Conservation (phyloP, 1,284 basidiomycete species). For the Caloboletus firmus region DNA sequence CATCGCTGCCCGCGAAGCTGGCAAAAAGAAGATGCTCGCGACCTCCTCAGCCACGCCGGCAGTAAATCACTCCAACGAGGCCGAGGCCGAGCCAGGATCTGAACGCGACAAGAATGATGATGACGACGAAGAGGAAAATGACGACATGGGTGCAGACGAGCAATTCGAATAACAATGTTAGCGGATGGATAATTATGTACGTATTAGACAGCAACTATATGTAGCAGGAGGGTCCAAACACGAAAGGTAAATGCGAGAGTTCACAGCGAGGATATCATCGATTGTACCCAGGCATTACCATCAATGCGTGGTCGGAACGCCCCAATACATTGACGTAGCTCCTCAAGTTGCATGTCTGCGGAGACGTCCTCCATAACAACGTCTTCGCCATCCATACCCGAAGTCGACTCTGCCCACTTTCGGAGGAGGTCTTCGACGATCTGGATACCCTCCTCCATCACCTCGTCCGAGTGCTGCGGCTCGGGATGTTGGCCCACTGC, state of each 20-base stretch:
- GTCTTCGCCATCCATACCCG: constrained; percentile 49
- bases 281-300: constrained; percentile 64
- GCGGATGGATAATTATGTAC: constrained; percentile 9
- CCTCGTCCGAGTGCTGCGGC: constrained; percentile 55
- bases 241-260: constrained; percentile 1
- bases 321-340: constrained; percentile 65
- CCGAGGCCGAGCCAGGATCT: constrained; percentile 1
- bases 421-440: constrained; percentile 81
- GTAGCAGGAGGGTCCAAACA: background rate
- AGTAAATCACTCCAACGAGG: background rate
- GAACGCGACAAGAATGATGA: constrained; percentile 10
- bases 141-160: constrained; percentile 13
- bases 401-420: constrained; percentile 58
- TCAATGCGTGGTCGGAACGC: constrained; percentile 70
- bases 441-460: constrained; percentile 76
- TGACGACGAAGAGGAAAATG: constrained; percentile 8
- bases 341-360: constrained; percentile 61
- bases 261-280: constrained; percentile 52
- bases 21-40: constrained; percentile 27
- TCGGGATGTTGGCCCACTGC: constrained; percentile 49
- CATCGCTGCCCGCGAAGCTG: constrained; percentile 45
- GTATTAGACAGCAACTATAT: constrained; percentile 17
- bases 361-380: constrained; percentile 54
- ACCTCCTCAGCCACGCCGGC: background rate
- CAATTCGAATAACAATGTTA: constrained; percentile 12